Base-by-base conservation (phyloP, 108 stramenopile species). In the Nitzschia putrida region DNA sequence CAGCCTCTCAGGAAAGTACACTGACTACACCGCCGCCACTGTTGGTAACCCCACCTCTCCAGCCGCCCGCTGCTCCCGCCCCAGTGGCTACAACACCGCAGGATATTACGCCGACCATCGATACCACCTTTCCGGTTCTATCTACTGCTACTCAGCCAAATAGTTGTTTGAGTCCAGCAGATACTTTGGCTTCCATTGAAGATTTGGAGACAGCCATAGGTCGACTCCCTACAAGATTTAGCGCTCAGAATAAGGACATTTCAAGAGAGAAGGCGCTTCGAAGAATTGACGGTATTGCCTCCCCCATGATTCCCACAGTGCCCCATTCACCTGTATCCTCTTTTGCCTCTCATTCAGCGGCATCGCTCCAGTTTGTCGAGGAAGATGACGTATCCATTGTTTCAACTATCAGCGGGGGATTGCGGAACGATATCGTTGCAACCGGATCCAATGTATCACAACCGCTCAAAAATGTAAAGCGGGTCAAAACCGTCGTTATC, bases 191-290 rank as follows among this genome's bases (percentile, higher is more conserved):
- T 8, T 78, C 77, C 3, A 45, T 78, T 25, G 77, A 78, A 7
- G 77, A 78, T 42, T 72, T 52, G 23, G 65, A 78, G 58, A 66
- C 45, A 40, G 77, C 70, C n/a, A 50, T 78, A 8, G 64, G 53
- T 8, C 42, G 39, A 8, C 49, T 71, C 38, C 38, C 71, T 37
- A 20, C 25, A 38, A 47, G 57, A 58, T 24, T 43, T 40, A 53
- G 41, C 44, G 52, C 41, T 18, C 14, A 37, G 20, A 53, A 39
- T 20, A 14, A 0, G 3, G 24, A 70, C 7, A 3, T 73, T 11
- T 42, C 73, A 18, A 64, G 69, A 29, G 77, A 78, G 10, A 66
- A 78, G 40, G 64, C 67, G 3, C 42, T 78, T 51, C 52, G 69
- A 21, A 34, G 50, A 39, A 64, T 79, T 13, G 78, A 79, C 56